Base-by-base conservation (phyloP, 495 filamentous ascomycete species). In the Xylaria grammica region DNA sequence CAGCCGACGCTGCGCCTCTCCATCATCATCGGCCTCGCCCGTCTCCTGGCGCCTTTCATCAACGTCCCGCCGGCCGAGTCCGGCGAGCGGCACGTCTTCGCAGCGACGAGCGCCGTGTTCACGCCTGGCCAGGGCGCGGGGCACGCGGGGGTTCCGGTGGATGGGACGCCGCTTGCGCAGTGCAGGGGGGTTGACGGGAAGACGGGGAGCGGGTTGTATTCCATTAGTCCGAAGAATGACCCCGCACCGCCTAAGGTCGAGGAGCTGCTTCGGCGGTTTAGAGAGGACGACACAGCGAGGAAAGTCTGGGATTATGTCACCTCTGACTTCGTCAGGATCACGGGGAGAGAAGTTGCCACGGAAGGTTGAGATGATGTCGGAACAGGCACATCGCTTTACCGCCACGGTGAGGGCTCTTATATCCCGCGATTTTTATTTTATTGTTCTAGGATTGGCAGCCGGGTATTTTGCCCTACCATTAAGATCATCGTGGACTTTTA, bases 11-110 rank as follows among this genome's bases (percentile, higher is more conserved):
- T 38, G 29, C 45, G 44, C 6, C 45, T 50, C 5, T 36, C 57
- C 6, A 40, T 60, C 44, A 26, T 60, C 20, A 49, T 49, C 4
- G 40, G 27, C 42, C 7, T 60, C 6, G 17, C 45, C 13, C 10
- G 15, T 34, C 32, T 56, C 57, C 54, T 58, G 27, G 15, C 79
- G 20, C 57, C 77, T 2, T 63, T 78, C 26, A 48, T 81, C 1
- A 70, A 65, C 48, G 67, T 80, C 30, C 72, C 79, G 1, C 38
- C 63, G 9, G 64, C 70, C 27, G 82, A 84, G 68, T 73, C 70
- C 57, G 84, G 82, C 1, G 79, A 84, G 67, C 67, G 82, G 22
- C 80, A 85, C 69, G 46, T 84, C 52, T 85, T 75, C 65, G 65
- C 80, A 10, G 76, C 80, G 7, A 85, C 83, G 11, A 82, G 77